A percentile compares a stretch with the other conserved stretches of the same genome.
Evolutionary conservation across 2,329 filamentous ascomycete genomes (phyloP).

Genomic region (Ceratocystis ficicola): DNA sequence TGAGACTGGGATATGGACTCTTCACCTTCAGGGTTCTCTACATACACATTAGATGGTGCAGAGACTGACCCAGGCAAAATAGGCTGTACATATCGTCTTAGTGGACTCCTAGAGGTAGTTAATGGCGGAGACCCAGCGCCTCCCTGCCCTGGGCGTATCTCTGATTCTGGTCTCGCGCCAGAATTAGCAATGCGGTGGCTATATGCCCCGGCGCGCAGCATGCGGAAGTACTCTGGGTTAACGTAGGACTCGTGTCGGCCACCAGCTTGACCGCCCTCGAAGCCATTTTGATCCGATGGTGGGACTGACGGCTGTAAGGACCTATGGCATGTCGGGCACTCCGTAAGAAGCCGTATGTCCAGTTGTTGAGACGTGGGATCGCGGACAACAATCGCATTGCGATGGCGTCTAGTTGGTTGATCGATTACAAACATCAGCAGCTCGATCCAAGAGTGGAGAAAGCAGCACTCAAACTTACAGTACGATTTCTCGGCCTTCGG

Average conservation of each 20-base stretch:
- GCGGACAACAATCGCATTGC: conserved; percentile 82
- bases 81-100: conserved; percentile 5
- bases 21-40: neutral
- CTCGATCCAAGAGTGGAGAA: neutral
- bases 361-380: conserved; percentile 76
- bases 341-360: conserved; percentile 61
- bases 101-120: neutral
- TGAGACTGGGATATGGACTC: conserved; percentile 24
- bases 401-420: conserved; percentile 56
- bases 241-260: conserved; percentile 55
- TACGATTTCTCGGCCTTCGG: conserved; percentile 65
- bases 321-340: conserved; percentile 87
- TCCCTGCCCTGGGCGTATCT: conserved; percentile 28
- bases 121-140: neutral
- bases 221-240: conserved; percentile 86
- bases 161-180: conserved; percentile 28
- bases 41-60: conserved; percentile 7
- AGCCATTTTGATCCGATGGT: conserved; percentile 35
- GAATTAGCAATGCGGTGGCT: conserved; percentile 25
- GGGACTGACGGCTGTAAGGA: conserved; percentile 44
- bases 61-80: conserved; percentile 4
- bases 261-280: conserved; percentile 30
- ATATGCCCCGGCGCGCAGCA: conserved; percentile 52
- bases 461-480: conserved; percentile 46
- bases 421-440: neutral